Percentiles rank a stretch among this genome's conserved stretches.
phyloP scores from a whole-genome alignment of 2,329 filamentous ascomycete genomes.

The Arthroderma uncinatum region DNA sequence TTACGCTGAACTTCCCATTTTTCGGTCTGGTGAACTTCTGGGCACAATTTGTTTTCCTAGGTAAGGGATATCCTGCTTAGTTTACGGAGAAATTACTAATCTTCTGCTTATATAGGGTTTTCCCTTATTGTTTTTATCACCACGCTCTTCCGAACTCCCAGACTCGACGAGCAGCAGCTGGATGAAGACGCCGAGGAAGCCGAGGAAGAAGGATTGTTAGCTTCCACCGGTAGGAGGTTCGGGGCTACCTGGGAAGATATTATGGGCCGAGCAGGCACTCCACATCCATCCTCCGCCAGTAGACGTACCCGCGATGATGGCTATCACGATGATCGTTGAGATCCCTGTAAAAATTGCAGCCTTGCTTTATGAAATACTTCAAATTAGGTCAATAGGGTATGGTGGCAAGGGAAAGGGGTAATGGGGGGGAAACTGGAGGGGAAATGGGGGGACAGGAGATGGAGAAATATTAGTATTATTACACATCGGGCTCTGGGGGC shows the following conservation, averaged over 20 bases:
- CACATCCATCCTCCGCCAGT: conserved; percentile 8
- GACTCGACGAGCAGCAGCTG: conserved; percentile 61
- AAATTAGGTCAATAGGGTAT: neutral
- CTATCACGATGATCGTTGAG: neutral
- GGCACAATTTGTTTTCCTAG: conserved; percentile 88
- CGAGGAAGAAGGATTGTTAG: conserved; percentile 85
- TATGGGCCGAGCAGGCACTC: conserved; percentile 44
- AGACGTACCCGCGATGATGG: conserved; percentile 5
- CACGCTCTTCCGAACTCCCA: conserved; percentile 68
- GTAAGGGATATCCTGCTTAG: conserved; percentile 19
- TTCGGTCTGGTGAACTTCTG: conserved; percentile 91
- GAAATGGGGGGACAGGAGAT: neutral
- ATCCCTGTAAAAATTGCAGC: neutral
- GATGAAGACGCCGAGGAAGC: conserved; percentile 85
- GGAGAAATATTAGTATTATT: neutral
- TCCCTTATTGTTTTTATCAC: conserved; percentile 74
- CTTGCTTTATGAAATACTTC: neutral
- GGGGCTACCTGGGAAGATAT: conserved; percentile 84
- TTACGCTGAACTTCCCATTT: conserved; percentile 89
- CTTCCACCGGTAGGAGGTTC: conserved; percentile 69
- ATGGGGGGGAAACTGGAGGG: neutral
- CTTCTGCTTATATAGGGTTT: conserved; percentile 36
- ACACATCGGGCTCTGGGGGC: neutral
- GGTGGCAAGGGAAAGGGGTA: too few species aligned
- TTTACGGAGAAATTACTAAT: neutral